These are phyloP conservation scores for Isatis lusitanica DNA, from an alignment of 441 rosid genomes.

Conservation along the genomic window DNA sequence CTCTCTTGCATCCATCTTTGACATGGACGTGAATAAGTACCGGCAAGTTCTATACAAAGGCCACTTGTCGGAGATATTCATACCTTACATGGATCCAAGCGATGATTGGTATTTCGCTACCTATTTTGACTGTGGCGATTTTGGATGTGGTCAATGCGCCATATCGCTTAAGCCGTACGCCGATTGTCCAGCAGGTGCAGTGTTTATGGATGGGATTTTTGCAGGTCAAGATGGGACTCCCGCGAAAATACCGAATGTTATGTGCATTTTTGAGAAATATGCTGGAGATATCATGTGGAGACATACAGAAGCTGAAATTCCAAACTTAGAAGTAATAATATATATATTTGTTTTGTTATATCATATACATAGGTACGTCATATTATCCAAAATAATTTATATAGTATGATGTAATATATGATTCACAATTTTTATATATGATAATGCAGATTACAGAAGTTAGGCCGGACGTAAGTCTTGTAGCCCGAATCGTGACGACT, in stretches of 20 bases:
- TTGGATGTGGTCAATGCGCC: slow-evolving; percentile 50
- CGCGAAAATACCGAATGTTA: slow-evolving; percentile 38
- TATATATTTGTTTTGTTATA: not conserved
- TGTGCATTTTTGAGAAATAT: slow-evolving; percentile 63
- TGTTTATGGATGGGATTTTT: slow-evolving; percentile 45
- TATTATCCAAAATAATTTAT: too few species aligned
- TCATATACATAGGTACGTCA: not conserved
- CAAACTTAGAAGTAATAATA: slow-evolving; percentile 37
- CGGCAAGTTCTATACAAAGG: slow-evolving; percentile 59
- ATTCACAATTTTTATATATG: not conserved
- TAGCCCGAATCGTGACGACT: slow-evolving; percentile 53
- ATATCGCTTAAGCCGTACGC: slow-evolving; percentile 43
- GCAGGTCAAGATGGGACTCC: slow-evolving; percentile 50
- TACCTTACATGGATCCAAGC: slow-evolving; percentile 66
- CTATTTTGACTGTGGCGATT: slow-evolving; percentile 58
- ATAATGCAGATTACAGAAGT: slow-evolving; percentile 52
- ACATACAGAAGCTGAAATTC: slow-evolving; percentile 55
- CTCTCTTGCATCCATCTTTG: slow-evolving; percentile 60
- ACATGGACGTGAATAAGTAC: slow-evolving; percentile 36
- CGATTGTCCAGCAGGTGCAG: slow-evolving; percentile 67
- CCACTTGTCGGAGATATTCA: slow-evolving; percentile 53
- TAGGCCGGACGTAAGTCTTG: slow-evolving; percentile 59
- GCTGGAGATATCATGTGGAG: slow-evolving; percentile 76
- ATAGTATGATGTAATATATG: too few species aligned
- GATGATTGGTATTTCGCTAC: slow-evolving; percentile 54